Conservation (phyloP, 495 filamentous ascomycete species). For the Trichoderma erinaceum region DNA sequence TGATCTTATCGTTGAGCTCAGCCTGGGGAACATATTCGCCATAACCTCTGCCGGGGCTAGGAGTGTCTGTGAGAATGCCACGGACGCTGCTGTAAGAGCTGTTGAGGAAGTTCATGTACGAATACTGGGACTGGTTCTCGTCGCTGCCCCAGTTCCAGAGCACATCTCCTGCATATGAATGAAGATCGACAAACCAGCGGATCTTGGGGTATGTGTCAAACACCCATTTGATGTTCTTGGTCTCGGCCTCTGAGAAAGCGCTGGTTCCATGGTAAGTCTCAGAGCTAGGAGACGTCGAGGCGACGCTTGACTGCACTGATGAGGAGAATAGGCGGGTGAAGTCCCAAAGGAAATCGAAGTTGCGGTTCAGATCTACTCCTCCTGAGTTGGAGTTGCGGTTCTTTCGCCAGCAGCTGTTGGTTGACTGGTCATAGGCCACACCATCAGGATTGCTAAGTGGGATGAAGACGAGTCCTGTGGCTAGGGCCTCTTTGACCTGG, state of each 20-base stretch:
- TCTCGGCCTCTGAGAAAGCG: slow-evolving; percentile 34
- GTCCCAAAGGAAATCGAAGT: slow-evolving; percentile 36
- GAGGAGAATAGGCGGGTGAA: slow-evolving; percentile 28
- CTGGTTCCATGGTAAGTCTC: slow-evolving; percentile 30
- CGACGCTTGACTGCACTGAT: slow-evolving; percentile 16
- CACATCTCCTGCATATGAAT: slow-evolving; percentile 34
- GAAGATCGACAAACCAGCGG: slow-evolving; percentile 39
- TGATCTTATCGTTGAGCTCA: slow-evolving; percentile 24
- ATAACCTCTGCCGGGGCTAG: slow-evolving; percentile 25
- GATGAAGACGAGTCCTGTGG: slow-evolving; percentile 34
- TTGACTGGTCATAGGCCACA: slow-evolving; percentile 31
- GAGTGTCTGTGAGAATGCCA: slow-evolving; percentile 24
- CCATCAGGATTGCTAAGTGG: slow-evolving; percentile 38
- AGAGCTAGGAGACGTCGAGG: slow-evolving; percentile 26
- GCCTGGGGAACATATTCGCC: slow-evolving; percentile 30
- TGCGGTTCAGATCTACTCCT: slow-evolving; percentile 37
- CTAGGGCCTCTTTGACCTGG: slow-evolving; percentile 32
- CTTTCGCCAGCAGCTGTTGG: slow-evolving; percentile 35
- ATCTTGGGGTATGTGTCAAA: slow-evolving; percentile 35
- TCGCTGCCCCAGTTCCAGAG: slow-evolving; percentile 40
- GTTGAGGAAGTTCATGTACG: slow-evolving; percentile 34
- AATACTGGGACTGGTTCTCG: slow-evolving; percentile 27
- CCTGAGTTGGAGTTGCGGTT: slow-evolving; percentile 29
- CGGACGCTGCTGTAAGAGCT: slow-evolving; percentile 32
- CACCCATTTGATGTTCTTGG: slow-evolving; percentile 30